Conservation (phyloP, 2,329 filamentous ascomycete species). For the Chaetomiaceae sp. region DNA sequence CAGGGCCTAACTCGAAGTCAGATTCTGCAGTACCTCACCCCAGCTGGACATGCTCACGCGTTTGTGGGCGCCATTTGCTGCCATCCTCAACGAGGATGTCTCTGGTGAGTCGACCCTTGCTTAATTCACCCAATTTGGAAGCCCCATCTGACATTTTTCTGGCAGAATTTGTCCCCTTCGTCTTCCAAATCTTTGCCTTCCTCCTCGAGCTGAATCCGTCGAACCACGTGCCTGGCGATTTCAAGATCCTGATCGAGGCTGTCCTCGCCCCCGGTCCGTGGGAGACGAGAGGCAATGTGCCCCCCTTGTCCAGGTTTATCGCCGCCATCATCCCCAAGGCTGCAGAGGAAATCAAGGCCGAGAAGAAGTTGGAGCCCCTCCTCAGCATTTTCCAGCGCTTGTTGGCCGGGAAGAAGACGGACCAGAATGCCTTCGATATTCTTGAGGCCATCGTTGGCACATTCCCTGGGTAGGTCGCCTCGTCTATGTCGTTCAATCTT, state of each 20-base stretch:
- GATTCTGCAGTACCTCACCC: constrained; percentile 62
- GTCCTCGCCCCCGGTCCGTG: constrained; percentile 79
- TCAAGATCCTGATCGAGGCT: constrained; percentile 71
- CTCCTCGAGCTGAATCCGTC: constrained; percentile 81
- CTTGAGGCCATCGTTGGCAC: constrained; percentile 73
- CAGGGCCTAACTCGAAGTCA: constrained; percentile 25
- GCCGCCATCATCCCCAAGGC: constrained; percentile 78
- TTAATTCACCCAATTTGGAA: neutral
- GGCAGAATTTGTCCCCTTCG: constrained; percentile 87
- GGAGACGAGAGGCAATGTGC: constrained; percentile 90
- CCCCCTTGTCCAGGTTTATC: constrained; percentile 80
- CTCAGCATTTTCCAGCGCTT: constrained; percentile 96
- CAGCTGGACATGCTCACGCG: constrained; percentile 71
- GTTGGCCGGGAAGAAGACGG: constrained; percentile 74
- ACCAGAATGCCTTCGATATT: constrained; percentile 83
- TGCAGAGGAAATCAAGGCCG: constrained; percentile 64
- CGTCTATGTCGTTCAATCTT: neutral
- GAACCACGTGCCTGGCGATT: constrained; percentile 72
- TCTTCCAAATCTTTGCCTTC: constrained; percentile 91
- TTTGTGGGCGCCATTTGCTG: constrained; percentile 78
- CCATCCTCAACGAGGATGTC: constrained; percentile 75
- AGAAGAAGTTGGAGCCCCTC: constrained; percentile 79
- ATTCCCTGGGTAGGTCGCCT: constrained; percentile 60
- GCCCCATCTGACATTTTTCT: neutral
- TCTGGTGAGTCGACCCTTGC: constrained; percentile 50